Conservation (phyloP, 2,329 filamentous ascomycete species). For the Xylaria sp. region DNA sequence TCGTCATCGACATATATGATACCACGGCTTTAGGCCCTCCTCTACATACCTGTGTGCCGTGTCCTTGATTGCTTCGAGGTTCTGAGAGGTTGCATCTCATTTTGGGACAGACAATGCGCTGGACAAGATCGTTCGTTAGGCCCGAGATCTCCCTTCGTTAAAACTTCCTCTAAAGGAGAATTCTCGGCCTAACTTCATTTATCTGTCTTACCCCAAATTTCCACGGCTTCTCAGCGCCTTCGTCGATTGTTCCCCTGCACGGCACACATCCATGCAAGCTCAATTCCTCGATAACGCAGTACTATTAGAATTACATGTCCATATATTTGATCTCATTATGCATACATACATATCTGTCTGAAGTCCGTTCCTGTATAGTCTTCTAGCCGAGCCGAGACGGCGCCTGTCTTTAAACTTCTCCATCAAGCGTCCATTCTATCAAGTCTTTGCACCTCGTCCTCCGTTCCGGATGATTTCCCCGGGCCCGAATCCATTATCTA, state of each 20-base stretch:
- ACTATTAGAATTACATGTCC: neutral
- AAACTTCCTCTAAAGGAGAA: constrained; percentile 1
- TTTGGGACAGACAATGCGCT: neutral
- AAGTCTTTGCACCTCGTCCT: neutral
- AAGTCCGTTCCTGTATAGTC: neutral
- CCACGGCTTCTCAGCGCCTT: constrained; percentile 11
- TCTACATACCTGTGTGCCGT: no score
- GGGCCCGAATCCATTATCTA: no score
- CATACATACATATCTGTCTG: neutral
- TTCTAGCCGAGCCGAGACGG: no score
- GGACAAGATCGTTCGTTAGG: neutral
- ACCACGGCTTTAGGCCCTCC: no score
- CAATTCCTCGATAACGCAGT: neutral
- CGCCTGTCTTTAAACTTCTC: no score
- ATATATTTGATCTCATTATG: neutral
- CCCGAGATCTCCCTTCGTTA: neutral
- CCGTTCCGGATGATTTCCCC: neutral
- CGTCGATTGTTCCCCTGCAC: constrained; percentile 18
- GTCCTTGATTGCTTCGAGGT: no score
- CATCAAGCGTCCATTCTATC: no score
- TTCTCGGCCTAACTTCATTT: constrained; percentile 18
- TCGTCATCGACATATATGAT: neutral
- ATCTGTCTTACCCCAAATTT: constrained; percentile 4
- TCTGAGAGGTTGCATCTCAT: neutral
- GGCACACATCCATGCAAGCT: constrained; percentile 14